Base-by-base conservation (phyloP, 2,329 filamentous ascomycete genomes). In the Lecanicillium sp. region DNA sequence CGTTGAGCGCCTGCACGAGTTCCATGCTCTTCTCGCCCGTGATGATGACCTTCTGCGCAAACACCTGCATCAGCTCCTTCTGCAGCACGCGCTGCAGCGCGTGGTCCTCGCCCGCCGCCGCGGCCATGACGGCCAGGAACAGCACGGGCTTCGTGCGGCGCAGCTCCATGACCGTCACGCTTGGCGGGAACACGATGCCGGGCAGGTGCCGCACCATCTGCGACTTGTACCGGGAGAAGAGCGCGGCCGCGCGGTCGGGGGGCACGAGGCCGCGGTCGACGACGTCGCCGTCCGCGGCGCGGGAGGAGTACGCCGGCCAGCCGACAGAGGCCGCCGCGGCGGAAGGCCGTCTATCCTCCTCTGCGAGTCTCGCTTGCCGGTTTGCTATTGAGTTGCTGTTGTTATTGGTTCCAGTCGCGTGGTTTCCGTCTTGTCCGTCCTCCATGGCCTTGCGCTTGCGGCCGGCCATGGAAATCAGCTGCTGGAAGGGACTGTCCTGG, bases 1-100 rank as follows among this genome's bases (percentile, higher is more conserved):
- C 71, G 50, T 87, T 77, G 33, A 95, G 69, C 2, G 87, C 79
- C 66, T 95, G 90, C 8, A 94, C 80, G 6, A 95, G 71, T 63
- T 95, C 90, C 15, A 95, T 67, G 29, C 79, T 87, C 70, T 94
- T 95, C 57, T 89, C 83, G 11, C 87, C 88, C 6, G 79, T 77
- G 24, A 89, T 71, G 55, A 93, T 77, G 33, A 91, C 76, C 54
- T 81, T 81, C 37, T 93, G 84, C 3, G 86, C 87, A 47, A 93
- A 77, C 10, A 81, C 71, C 52, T 82, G 79, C 69, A 89, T 85
- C 48, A 89, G 67, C 57, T 93, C 83, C 51, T 77, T 77, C 9
- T 83, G 77, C 12, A 95, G 68, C 21, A 71, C 68, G 9, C 76
- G 71, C 60, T 90, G 86, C 49, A 76, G 68, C 20, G 62, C 62